These are phyloP conservation scores for Schwanniomyces vanrijiae DNA, from an alignment of 805 yeast species.

Conservation along the genomic window DNA sequence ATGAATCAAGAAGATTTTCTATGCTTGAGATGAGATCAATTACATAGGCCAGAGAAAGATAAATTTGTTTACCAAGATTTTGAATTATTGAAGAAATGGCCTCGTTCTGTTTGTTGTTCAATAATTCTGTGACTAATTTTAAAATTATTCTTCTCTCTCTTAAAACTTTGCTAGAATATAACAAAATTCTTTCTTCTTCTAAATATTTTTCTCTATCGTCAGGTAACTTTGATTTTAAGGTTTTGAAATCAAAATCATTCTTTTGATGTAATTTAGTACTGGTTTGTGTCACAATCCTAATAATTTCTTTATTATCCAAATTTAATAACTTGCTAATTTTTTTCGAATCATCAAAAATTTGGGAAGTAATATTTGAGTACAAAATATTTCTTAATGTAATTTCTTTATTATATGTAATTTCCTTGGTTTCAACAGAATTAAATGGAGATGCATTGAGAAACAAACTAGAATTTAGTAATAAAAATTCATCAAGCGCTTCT, in stretches of 20 bases:
- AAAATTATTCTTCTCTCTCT: conserved; percentile 53
- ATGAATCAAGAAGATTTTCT: conserved; percentile 6
- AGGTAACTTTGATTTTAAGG: conserved; percentile 29
- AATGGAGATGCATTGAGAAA: conserved; percentile 35
- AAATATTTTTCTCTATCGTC: conserved; percentile 33
- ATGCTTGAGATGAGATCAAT: conserved; percentile 18
- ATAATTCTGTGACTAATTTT: conserved; percentile 45
- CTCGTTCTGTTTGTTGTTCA: conserved; percentile 38
- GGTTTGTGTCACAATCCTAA: conserved; percentile 47
- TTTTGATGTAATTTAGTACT: conserved; percentile 36
- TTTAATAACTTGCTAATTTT: conserved; percentile 38
- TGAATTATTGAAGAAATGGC: conserved; percentile 29
- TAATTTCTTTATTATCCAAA: conserved; percentile 44
- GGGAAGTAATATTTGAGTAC: conserved; percentile 33
- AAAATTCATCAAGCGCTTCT: conserved; percentile 41
- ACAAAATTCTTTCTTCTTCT: conserved; percentile 27
- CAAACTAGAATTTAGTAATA: conserved; percentile 29
- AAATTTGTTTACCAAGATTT: conserved; percentile 40
- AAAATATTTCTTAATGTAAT: conserved; percentile 41
- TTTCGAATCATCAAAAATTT: conserved; percentile 37
- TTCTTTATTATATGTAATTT: conserved; percentile 18
- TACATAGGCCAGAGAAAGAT: conserved; percentile 30
- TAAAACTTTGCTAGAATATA: conserved; percentile 42
- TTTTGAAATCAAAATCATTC: conserved; percentile 19
- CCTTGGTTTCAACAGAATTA: background rate